phyloP scores from a whole-genome alignment of 495 filamentous ascomycete genomes.

The Filosporella fistucella region DNA sequence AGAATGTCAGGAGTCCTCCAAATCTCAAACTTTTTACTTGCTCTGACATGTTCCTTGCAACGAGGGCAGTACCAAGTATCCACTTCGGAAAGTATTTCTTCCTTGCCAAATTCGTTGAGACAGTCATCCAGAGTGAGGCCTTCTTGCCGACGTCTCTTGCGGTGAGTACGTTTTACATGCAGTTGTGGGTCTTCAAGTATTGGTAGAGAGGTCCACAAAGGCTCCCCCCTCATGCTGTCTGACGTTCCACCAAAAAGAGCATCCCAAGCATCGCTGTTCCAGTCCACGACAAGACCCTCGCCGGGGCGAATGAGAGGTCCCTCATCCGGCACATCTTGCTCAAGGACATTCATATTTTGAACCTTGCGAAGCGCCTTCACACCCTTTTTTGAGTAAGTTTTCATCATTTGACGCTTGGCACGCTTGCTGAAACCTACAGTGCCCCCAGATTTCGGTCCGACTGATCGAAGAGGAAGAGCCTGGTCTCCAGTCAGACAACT shows the following conservation, averaged over 20 bases:
- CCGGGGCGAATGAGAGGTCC: constrained; percentile 67
- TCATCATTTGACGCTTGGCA: constrained; percentile 12
- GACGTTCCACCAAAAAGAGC: constrained; percentile 54
- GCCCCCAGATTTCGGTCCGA: constrained; percentile 9
- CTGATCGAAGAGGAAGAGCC: constrained; percentile 24
- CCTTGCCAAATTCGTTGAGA: constrained; percentile 87
- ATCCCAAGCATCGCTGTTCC: constrained; percentile 62
- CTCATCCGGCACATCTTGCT: constrained; percentile 32
- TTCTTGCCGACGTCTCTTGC: constrained; percentile 56
- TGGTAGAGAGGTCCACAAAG: constrained; percentile 39
- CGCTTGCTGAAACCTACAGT: constrained; percentile 21
- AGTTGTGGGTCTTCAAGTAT: constrained; percentile 64
- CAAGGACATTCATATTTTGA: constrained; percentile 1
- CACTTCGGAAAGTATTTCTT: constrained; percentile 86
- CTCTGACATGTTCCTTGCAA: constrained; percentile 88
- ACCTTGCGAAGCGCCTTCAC: constrained; percentile 8
- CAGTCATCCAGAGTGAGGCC: constrained; percentile 88
- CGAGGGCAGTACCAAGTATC: constrained; percentile 96
- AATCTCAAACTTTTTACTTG: constrained; percentile 92
- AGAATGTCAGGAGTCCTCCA: constrained; percentile 96
- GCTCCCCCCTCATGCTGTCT: constrained; percentile 42
- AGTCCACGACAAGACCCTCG: constrained; percentile 84
- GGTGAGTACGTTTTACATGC: constrained; percentile 50
- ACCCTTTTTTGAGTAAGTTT: constrained; percentile 30
- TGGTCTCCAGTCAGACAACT: constrained; percentile 21